A percentile compares a stretch with the other conserved stretches of the same genome.
phyloP scores from a whole-genome alignment of 352 stramenopile species.

The Phytophthora pini region DNA sequence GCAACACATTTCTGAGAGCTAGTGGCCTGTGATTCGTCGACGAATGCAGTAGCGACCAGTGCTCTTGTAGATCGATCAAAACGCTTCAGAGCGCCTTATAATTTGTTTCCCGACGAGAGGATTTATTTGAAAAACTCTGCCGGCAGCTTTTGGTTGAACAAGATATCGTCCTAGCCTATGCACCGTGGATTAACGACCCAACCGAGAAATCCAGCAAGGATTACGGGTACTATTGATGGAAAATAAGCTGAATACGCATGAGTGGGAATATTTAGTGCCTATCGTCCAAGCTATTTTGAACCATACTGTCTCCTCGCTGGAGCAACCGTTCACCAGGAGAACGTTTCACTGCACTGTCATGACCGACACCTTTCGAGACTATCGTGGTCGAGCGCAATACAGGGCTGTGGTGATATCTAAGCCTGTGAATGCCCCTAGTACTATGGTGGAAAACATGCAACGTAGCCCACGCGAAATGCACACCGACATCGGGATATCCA shows the following conservation, averaged over 20 bases:
- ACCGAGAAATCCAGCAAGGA: slow-evolving; percentile 1
- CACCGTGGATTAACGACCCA: slow-evolving; percentile 9
- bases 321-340: neutral
- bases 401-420: neutral
- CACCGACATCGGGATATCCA: neutral
- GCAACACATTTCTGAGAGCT: no score
- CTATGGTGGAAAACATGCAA: neutral
- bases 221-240: slow-evolving; percentile 8
- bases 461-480: neutral
- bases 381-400: neutral
- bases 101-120: neutral
- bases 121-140: neutral
- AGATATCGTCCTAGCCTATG: neutral
- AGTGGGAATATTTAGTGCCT: slow-evolving; percentile 2
- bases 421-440: neutral
- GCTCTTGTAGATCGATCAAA: neutral
- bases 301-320: slow-evolving; percentile 1
- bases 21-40: no score
- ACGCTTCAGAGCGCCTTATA: neutral
- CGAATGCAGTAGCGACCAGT: no score
- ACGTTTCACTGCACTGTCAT: neutral
- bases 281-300: slow-evolving; percentile 3
- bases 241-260: neutral
- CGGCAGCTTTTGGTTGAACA: neutral
- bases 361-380: neutral